Evolutionary conservation across 495 filamentous ascomycete genomes (phyloP), one percentile per base, ranked within the genome.

Genomic region (Hypoxylon perforatum): DNA sequence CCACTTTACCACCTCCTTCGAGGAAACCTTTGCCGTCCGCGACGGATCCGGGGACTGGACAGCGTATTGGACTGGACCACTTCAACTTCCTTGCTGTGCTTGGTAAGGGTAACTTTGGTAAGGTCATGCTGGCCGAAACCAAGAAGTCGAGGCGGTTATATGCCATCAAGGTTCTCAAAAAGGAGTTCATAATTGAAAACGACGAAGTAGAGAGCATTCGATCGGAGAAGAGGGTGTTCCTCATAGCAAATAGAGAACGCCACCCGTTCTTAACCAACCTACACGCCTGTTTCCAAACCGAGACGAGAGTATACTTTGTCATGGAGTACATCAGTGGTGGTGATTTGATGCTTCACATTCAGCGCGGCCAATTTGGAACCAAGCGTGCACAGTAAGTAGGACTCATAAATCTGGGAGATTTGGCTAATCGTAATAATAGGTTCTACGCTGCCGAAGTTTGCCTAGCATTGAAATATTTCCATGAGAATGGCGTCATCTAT

Each of bases 271-370:
- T 99, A 62, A 87, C 96, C 36, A 98, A 91, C 73, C 81, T 99
- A 44, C 94, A 98, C 72, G 96, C 95, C 58, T 99, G 96, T 83
- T 99, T 99, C 86, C 95, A 99, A 80, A 99, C 95, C 0, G 95
- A 99, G 77, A 99, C 95, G 11, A 82, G 95, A 68, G 93, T 99
- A 14, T 99, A 99, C 81, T 99, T 99, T 73, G 95, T 99, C 68
- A 98, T 98, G 94, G 96, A 99, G 80, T 99, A 99, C 75, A 94
- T 99, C 66, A 97, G 94, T 72, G 95, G 95, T 80, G 95, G 95
- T 76, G 95, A 99, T 85, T 82, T 99, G 73, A 99, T 99, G 95
- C 80, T 97, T 80, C 95, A 99, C 75, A 99, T 99, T 75, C 95
- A 99, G 76, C 87, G 95, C 44, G 93, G 94, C 18, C 92, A 95